Percentiles rank a stretch among this genome's conserved stretches.
These are phyloP conservation scores for Barnettozyma wickerhamii DNA, from an alignment of 805 yeast genomes.

Conservation along the genomic window DNA sequence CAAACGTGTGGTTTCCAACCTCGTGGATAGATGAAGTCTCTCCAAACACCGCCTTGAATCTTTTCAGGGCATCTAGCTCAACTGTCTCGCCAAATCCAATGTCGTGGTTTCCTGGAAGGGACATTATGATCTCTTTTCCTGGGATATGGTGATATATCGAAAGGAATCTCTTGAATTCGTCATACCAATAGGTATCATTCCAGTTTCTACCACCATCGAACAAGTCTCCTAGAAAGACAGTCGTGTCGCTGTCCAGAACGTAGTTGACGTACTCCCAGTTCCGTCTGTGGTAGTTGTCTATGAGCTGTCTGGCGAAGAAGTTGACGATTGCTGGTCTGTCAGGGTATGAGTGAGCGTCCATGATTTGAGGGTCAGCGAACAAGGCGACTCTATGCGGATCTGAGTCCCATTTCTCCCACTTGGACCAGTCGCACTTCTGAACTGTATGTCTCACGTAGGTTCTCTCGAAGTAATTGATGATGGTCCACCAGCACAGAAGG, in stretches of 20 bases:
- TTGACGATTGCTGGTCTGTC: conserved; percentile 49
- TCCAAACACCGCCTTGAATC: conserved; percentile 77
- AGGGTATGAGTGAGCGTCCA: conserved; percentile 87
- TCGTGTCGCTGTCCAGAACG: conserved; percentile 65
- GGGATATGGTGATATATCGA: conserved; percentile 56
- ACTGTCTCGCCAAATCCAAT: conserved; percentile 87
- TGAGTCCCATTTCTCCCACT: conserved; percentile 58
- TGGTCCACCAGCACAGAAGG: conserved; percentile 36
- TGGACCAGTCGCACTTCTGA: conserved; percentile 53
- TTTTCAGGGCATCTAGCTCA: conserved; percentile 44
- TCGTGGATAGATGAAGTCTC: conserved; percentile 48
- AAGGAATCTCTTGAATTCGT: conserved; percentile 67
- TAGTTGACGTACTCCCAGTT: conserved; percentile 62
- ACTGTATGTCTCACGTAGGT: conserved; percentile 42
- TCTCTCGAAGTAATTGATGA: conserved; percentile 53
- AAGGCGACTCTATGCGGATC: conserved; percentile 50
- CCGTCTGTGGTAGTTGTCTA: conserved; percentile 77
- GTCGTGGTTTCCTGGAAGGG: conserved; percentile 93
- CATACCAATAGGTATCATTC: conserved; percentile 65
- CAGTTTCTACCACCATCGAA: conserved; percentile 95
- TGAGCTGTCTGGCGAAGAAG: conserved; percentile 52
- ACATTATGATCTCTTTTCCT: conserved; percentile 38
- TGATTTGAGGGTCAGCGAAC: conserved; percentile 92
- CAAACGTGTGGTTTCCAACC: conserved; percentile 66
- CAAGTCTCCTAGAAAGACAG: conserved; percentile 82